Percentiles rank a stretch among this genome's conserved stretches.
Conservation (phyloP, 805 yeast species). For the Teunomyces panamensis region DNA sequence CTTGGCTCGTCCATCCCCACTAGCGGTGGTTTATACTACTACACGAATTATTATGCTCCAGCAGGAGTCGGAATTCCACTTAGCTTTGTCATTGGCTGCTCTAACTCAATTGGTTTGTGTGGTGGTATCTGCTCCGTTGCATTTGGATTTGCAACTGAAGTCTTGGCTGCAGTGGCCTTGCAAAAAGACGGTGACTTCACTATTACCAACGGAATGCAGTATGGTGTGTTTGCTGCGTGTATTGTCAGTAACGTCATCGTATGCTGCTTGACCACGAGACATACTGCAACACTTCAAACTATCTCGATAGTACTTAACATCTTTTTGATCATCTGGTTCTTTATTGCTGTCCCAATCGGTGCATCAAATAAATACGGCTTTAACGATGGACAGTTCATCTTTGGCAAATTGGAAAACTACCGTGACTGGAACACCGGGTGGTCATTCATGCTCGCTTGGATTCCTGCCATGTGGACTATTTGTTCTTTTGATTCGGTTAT, state of each 20-base stretch:
- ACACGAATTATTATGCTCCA: conserved; percentile 69
- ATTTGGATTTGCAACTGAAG: conserved; percentile 64
- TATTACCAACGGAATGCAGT: conserved; percentile 51
- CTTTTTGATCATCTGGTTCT: conserved; percentile 48
- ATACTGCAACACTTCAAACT: conserved; percentile 58
- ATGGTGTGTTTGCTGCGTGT: conserved; percentile 67
- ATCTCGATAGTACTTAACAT: conserved; percentile 55
- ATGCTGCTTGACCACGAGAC: conserved; percentile 55
- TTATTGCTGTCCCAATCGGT: conserved; percentile 67
- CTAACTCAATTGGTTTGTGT: conserved; percentile 64
- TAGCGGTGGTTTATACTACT: conserved; percentile 70
- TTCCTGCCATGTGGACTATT: conserved; percentile 75
- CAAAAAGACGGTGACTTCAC: conserved; percentile 53
- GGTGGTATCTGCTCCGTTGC: conserved; percentile 67
- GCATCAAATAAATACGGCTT: conserved; percentile 30
- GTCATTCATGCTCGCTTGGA: conserved; percentile 54
- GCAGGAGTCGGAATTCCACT: conserved; percentile 47
- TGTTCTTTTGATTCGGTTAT: conserved; percentile 72
- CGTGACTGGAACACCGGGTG: conserved; percentile 61
- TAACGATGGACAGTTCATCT: conserved; percentile 47
- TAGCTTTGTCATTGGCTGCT: conserved; percentile 62
- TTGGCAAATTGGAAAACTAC: conserved; percentile 49
- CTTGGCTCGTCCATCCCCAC: conserved; percentile 71
- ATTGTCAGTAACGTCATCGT: conserved; percentile 49
- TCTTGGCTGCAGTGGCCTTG: conserved; percentile 56